A percentile compares a stretch with the other conserved stretches of the same genome.
Conservation (phyloP, 352 stramenopile species). For the Thalassiosira mediterranea region DNA sequence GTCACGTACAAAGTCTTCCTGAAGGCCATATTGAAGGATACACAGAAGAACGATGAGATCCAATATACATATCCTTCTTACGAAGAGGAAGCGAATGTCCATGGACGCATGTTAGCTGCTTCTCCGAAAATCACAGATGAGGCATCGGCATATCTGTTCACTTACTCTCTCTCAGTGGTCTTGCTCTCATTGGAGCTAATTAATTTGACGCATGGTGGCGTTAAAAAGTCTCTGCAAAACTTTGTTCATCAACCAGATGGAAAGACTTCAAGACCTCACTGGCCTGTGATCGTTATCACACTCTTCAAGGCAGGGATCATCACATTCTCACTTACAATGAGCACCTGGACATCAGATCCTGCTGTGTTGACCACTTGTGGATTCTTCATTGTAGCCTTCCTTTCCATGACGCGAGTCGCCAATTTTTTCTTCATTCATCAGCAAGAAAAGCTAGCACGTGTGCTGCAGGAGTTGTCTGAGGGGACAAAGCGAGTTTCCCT, state of each 20-base stretch:
- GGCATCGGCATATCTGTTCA: slow-evolving; percentile 14
- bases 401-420: slow-evolving; percentile 10
- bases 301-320: slow-evolving; percentile 22
- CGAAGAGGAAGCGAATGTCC: no score
- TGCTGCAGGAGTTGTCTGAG: neutral
- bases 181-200: slow-evolving; percentile 28
- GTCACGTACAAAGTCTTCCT: slow-evolving; percentile 23
- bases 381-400: slow-evolving; percentile 9
- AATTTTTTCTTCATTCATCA: slow-evolving; percentile 28
- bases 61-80: no score
- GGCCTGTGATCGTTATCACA: slow-evolving; percentile 19
- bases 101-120: slow-evolving; percentile 21
- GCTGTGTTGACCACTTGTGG: slow-evolving; percentile 16
- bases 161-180: slow-evolving; percentile 24
- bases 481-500: no score
- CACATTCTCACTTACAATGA: slow-evolving; percentile 27
- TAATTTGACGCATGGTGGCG: slow-evolving; percentile 23
- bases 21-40: slow-evolving; percentile 22
- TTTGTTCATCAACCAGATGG: neutral
- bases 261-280: slow-evolving; percentile 12
- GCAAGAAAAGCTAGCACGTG: slow-evolving; percentile 3
- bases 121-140: slow-evolving; percentile 10
- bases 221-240: slow-evolving; percentile 1
- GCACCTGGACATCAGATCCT: slow-evolving; percentile 17
- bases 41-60: slow-evolving; percentile 9